These are phyloP conservation scores for Eucalyptus decipiens DNA, from an alignment of 345 rosid genomes.

Conservation along the genomic window DNA sequence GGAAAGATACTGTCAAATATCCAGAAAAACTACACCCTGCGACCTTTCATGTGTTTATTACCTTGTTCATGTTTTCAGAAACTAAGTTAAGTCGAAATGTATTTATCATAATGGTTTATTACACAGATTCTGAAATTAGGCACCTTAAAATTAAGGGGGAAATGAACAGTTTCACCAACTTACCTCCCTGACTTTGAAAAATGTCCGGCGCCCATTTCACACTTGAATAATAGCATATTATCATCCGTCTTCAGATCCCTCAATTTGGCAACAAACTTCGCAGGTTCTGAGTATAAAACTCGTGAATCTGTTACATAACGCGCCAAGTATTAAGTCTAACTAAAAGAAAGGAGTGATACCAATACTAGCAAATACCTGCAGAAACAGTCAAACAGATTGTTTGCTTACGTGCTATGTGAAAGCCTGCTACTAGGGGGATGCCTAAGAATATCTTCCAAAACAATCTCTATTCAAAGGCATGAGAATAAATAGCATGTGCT, in stretches of 20 bases:
- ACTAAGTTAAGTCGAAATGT: neutral
- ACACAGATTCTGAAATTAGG: neutral
- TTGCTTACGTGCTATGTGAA: neutral
- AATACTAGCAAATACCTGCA: neutral
- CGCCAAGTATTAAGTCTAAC: neutral
- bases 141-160: neutral
- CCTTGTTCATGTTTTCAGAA: neutral
- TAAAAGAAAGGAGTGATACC: neutral
- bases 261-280: conserved; percentile 84
- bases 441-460: neutral
- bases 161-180: neutral
- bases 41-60: neutral
- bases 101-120: neutral
- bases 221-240: conserved; percentile 68
- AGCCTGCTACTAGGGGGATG: neutral
- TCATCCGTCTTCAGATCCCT: conserved; percentile 75
- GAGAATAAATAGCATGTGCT: neutral
- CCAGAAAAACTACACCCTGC: neutral
- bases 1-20: neutral
- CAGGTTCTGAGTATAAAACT: conserved; percentile 91
- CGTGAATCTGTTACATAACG: conserved; percentile 46
- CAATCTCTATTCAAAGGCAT: neutral
- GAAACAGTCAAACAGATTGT: neutral
- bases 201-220: conserved; percentile 94
- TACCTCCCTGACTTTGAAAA: conserved; percentile 96